phyloP scores from a whole-genome alignment of 1,284 basidiomycete species.

The Ustilago lituana region DNA sequence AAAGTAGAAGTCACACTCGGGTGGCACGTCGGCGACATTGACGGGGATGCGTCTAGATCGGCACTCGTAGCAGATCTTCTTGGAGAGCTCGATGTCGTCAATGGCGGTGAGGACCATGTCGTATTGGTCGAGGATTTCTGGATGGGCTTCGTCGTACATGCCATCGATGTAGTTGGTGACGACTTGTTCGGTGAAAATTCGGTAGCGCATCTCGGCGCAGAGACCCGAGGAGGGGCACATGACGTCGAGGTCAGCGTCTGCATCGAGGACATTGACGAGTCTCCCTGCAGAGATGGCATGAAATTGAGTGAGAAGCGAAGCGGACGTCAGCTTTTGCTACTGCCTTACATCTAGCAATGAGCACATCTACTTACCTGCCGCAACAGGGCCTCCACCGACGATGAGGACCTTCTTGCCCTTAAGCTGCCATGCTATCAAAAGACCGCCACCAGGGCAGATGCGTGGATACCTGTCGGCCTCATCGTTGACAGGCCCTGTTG shows the following conservation, averaged over 20 bases:
- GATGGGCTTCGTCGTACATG: constrained; percentile 65
- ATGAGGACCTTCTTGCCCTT: constrained; percentile 81
- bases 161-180: constrained; percentile 51
- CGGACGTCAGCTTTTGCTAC: too few relatives aligned
- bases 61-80: constrained; percentile 77
- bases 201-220: constrained; percentile 60
- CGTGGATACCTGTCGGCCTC: constrained; percentile 50
- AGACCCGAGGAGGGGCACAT: constrained; percentile 61
- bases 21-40: constrained; percentile 94
- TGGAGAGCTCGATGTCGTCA: constrained; percentile 81
- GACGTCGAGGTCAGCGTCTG: constrained; percentile 64
- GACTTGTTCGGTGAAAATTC: constrained; percentile 49
- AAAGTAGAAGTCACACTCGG: constrained; percentile 94
- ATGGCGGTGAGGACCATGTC: constrained; percentile 96
- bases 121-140: constrained; percentile 32
- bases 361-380: constrained; percentile 73
- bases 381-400: constrained; percentile 88
- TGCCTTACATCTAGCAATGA: too few relatives aligned
- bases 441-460: constrained; percentile 73
- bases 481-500: constrained; percentile 5
- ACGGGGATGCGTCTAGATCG: constrained; percentile 80
- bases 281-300: constrained; percentile 27
- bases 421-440: constrained; percentile 87
- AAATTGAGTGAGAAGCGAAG: neutral
- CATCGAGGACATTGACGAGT: constrained; percentile 65